Conservation (phyloP, 371 early-diverging fungal genomes). For the Apophysomyces variabilis region DNA sequence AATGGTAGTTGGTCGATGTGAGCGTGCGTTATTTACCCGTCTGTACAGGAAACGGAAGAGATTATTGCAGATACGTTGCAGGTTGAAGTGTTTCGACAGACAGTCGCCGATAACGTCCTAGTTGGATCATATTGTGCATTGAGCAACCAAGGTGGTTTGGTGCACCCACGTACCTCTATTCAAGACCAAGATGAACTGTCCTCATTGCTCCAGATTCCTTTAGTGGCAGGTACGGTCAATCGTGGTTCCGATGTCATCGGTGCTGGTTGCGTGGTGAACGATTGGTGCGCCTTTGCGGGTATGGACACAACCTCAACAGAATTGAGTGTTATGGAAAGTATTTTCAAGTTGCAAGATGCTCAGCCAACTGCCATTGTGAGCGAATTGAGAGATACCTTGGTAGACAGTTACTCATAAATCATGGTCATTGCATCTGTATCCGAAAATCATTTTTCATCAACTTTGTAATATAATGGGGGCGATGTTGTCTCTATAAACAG, state of each 20-base stretch:
- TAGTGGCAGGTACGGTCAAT: constrained; percentile 99
- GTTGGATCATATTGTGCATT: constrained; percentile 98
- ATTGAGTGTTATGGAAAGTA: constrained; percentile 97
- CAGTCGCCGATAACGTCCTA: constrained; percentile 98
- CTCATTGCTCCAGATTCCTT: constrained; percentile 96
- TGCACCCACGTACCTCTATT: constrained; percentile 95
- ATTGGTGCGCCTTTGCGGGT: constrained; percentile 99
- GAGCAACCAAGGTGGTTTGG: constrained; percentile 98
- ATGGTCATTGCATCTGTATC: constrained; percentile 9
- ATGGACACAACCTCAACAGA: constrained; percentile 98
- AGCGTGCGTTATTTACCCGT: constrained; percentile 10
- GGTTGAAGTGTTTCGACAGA: constrained; percentile 99
- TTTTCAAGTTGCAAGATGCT: constrained; percentile 96
- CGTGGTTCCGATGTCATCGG: constrained; percentile 99
- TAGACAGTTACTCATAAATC: constrained; percentile 85
- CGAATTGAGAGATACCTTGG: constrained; percentile 92
- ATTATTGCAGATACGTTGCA: constrained; percentile 97
- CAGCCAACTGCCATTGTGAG: constrained; percentile 91
- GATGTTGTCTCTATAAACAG: too few relatives aligned
- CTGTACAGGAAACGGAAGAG: constrained; percentile 89
- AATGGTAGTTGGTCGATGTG: background rate
- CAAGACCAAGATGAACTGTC: constrained; percentile 99
- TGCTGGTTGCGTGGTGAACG: constrained; percentile 98
- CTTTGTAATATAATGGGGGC: too few relatives aligned
- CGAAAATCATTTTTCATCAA: constrained; percentile 11